Conservation (phyloP, 257 asterid genomes). For the Penstemon newberryi region DNA sequence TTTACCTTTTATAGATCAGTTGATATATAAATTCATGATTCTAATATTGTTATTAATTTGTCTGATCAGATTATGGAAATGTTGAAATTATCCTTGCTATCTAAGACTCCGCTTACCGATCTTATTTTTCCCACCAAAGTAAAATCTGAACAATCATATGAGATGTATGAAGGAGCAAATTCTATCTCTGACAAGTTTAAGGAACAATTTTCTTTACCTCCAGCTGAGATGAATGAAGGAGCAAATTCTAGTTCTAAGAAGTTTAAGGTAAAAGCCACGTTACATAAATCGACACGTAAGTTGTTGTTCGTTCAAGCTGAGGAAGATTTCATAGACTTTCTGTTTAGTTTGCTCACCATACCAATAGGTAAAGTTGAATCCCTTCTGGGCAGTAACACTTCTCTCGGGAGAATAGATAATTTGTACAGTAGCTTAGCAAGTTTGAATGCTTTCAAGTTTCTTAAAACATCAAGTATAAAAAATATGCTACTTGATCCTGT, state of each 20-base stretch:
- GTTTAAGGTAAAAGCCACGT: slow-evolving; percentile 1
- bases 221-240: background rate
- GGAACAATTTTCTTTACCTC: background rate
- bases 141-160: no score
- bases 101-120: no score
- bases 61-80: slow-evolving; percentile 17
- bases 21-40: no score
- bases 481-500: slow-evolving; percentile 6
- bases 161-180: no score
- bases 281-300: slow-evolving; percentile 26
- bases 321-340: slow-evolving; percentile 26
- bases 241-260: background rate
- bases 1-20: background rate
- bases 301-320: slow-evolving; percentile 26
- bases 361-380: slow-evolving; percentile 21
- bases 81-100: no score
- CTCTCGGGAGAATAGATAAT: slow-evolving; percentile 16
- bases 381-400: slow-evolving; percentile 14
- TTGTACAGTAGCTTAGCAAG: slow-evolving; percentile 5
- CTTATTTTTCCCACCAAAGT: no score
- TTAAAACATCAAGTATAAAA: background rate
- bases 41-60: background rate
- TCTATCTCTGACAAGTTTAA: no score
- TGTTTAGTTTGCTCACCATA: slow-evolving; percentile 25
- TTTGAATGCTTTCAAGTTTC: background rate